These are phyloP conservation scores for Aspergillus tanneri DNA, from an alignment of 2,329 filamentous ascomycete species.

Conservation along the genomic window DNA sequence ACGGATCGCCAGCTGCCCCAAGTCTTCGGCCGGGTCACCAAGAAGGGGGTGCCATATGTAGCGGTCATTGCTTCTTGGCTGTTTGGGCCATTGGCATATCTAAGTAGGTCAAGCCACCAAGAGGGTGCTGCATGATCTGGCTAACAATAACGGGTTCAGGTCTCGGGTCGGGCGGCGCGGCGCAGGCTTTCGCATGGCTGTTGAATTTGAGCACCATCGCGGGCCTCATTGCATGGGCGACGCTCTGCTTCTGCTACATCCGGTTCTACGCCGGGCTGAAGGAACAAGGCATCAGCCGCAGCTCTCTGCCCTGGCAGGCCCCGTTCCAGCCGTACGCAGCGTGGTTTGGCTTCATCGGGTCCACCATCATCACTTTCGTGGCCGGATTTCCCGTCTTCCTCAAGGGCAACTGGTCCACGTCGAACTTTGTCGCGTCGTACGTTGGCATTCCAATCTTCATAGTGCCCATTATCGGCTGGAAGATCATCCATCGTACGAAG, in stretches of 20 bases:
- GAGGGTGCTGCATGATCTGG: too few relatives aligned
- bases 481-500: slow-evolving; percentile 40
- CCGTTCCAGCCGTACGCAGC: slow-evolving; percentile 61
- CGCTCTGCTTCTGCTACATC: slow-evolving; percentile 46
- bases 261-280: slow-evolving; percentile 52
- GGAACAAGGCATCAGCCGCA: slow-evolving; percentile 39
- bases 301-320: slow-evolving; percentile 50
- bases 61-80: slow-evolving; percentile 56
- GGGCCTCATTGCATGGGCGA: slow-evolving; percentile 52
- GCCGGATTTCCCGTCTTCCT: slow-evolving; percentile 62
- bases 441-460: slow-evolving; percentile 45
- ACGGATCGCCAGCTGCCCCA: slow-evolving; percentile 59
- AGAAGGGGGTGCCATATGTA: slow-evolving; percentile 57
- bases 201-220: slow-evolving; percentile 48
- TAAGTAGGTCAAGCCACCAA: slow-evolving; percentile 28
- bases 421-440: slow-evolving; percentile 42
- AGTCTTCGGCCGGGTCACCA: slow-evolving; percentile 55
- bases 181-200: slow-evolving; percentile 43
- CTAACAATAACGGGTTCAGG: slow-evolving; percentile 15
- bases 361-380: slow-evolving; percentile 62
- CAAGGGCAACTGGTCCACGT: slow-evolving; percentile 34
- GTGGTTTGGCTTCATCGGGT: slow-evolving; percentile 58
- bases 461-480: slow-evolving; percentile 45
- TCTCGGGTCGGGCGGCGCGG: slow-evolving; percentile 36
- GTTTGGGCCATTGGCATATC: slow-evolving; percentile 44